Evolutionary conservation across 148 eudicot genomes (phyloP).

Genomic region (Camellia lanceoleosa): DNA sequence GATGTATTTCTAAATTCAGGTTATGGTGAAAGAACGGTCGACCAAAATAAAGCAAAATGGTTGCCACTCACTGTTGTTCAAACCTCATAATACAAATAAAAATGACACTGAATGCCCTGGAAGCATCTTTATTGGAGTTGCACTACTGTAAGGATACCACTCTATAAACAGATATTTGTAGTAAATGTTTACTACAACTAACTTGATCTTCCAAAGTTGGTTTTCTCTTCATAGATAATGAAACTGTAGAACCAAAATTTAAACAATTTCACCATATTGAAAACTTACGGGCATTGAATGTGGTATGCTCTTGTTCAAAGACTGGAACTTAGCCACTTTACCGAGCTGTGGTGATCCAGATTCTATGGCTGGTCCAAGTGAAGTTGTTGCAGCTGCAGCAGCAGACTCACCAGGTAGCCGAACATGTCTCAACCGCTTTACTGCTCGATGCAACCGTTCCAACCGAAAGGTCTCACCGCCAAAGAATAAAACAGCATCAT

Average conservation of each 20-base stretch:
- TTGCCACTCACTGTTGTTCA: too few relatives aligned
- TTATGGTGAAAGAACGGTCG: too few relatives aligned
- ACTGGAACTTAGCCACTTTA: conserved; percentile 39
- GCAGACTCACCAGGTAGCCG: conserved; percentile 66
- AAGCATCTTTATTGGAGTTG: too few relatives aligned
- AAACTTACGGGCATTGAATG: conserved; percentile 45
- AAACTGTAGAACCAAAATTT: not conserved
- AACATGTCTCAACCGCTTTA: conserved; percentile 78
- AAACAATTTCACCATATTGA: not conserved
- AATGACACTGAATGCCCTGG: too few relatives aligned
- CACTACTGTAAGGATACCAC: not conserved
- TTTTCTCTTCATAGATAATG: not conserved
- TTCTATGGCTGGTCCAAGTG: conserved; percentile 36
- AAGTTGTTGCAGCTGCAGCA: conserved; percentile 27
- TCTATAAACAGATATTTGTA: not conserved
- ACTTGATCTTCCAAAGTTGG: not conserved
- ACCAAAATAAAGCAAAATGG: too few relatives aligned
- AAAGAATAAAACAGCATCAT: conserved; percentile 88
- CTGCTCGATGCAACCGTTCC: conserved; percentile 81
- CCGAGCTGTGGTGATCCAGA: conserved; percentile 53
- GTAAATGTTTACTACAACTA: not conserved
- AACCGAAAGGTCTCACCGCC: conserved; percentile 71
- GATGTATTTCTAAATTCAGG: too few relatives aligned
- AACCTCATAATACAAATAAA: too few relatives aligned
- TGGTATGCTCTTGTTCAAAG: conserved; percentile 36